These are phyloP conservation scores for Nitzschia putrida DNA, from an alignment of 108 stramenopile species.

Conservation along the genomic window DNA sequence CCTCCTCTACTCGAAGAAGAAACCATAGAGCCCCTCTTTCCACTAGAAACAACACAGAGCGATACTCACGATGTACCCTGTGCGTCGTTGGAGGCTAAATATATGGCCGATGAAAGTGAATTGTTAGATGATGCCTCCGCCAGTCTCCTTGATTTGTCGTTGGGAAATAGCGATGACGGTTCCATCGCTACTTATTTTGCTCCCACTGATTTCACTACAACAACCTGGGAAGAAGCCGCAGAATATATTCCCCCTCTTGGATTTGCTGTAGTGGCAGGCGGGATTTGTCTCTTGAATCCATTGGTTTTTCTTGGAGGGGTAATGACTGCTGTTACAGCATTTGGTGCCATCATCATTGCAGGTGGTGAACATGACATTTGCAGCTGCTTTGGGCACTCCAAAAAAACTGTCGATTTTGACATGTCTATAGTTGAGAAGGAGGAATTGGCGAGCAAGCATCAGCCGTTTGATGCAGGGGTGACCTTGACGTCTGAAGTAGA, in stretches of 20 bases:
- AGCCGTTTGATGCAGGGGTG: neutral
- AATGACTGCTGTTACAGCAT: constrained; percentile 35
- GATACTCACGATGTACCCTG: no score
- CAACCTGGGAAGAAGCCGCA: constrained; percentile 13
- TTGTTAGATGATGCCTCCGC: no score
- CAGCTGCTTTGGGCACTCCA: neutral
- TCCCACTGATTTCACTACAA: constrained; percentile 26
- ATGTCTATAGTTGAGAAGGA: no score
- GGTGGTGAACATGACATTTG: constrained; percentile 30
- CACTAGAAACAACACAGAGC: no score
- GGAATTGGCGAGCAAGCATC: no score
- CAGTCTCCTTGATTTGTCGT: no score
- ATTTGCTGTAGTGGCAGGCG: constrained; percentile 38
- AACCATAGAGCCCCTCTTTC: no score
- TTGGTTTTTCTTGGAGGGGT: constrained; percentile 38
- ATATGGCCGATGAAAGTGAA: no score
- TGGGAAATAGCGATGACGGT: constrained; percentile 6
- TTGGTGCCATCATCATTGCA: constrained; percentile 25
- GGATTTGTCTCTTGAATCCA: constrained; percentile 39
- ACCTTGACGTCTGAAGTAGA: constrained; percentile 16
- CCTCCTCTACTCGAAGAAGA: no score
- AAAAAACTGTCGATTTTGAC: neutral
- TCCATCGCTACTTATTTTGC: constrained; percentile 33
- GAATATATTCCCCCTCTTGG: constrained; percentile 36
- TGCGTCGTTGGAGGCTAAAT: no score